phyloP scores from a whole-genome alignment of 2,329 filamentous ascomycete species.

The Fusarium newnesense region DNA sequence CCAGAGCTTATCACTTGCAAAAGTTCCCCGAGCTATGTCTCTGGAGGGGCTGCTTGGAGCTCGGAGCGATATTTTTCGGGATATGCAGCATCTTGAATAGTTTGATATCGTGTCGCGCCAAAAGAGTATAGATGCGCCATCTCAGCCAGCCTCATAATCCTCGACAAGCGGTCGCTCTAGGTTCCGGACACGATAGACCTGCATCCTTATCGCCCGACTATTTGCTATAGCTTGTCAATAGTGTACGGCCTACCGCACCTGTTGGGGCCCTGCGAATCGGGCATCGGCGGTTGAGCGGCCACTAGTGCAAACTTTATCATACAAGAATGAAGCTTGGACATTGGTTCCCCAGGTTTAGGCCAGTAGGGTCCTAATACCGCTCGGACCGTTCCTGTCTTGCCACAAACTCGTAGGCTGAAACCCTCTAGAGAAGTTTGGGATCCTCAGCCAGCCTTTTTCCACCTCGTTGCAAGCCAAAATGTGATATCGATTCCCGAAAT shows the following conservation, averaged over 20 bases:
- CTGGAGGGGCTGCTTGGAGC: rapidly evolving
- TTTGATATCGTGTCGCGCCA: rapidly evolving
- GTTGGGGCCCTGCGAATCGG: background rate
- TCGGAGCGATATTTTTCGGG: background rate
- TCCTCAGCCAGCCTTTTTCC: background rate
- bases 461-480: rapidly evolving
- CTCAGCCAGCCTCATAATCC: background rate
- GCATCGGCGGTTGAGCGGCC: background rate
- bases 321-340: background rate
- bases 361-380: background rate
- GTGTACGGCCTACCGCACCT: background rate
- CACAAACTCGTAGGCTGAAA: background rate
- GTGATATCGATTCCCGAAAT: background rate
- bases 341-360: background rate
- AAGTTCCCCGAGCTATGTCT: rapidly evolving
- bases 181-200: background rate
- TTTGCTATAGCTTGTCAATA: background rate
- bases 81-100: background rate
- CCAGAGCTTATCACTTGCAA: too few relatives aligned
- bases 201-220: background rate
- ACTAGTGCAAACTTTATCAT: background rate
- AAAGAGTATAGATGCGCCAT: background rate
- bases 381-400: background rate
- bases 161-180: too few relatives aligned
- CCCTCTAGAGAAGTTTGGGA: background rate